A percentile compares a stretch with the other conserved stretches of the same genome.
Conservation (phyloP, 495 filamentous ascomycete species). For the Trypethelium eluteriae region DNA sequence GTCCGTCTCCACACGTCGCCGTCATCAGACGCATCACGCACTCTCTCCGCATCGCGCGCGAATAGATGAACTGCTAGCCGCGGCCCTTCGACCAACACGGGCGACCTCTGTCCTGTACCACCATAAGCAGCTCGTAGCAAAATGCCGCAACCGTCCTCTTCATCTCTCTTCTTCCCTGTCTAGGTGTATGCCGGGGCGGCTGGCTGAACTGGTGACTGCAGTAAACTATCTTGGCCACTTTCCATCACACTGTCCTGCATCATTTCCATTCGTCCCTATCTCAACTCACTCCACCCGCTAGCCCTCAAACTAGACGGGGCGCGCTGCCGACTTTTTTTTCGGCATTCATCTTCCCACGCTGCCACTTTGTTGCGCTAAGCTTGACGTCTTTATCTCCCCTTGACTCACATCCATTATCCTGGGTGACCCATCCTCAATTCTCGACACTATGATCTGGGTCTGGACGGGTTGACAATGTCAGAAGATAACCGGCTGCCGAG, state of each 20-base stretch:
- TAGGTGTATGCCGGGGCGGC: neutral
- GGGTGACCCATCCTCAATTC: neutral
- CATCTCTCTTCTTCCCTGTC: neutral
- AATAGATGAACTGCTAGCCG: neutral
- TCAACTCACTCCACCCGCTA: neutral
- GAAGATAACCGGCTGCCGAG: neutral
- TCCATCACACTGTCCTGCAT: neutral
- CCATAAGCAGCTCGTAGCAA: neutral
- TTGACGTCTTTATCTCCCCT: neutral
- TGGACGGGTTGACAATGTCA: neutral
- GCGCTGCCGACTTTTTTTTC: neutral
- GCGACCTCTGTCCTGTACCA: neutral
- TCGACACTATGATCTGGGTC: neutral
- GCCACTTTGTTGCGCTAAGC: neutral
- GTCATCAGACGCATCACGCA: neutral
- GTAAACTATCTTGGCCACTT: neutral
- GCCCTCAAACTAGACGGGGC: neutral
- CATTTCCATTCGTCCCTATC: constrained; percentile 9
- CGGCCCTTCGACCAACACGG: neutral
- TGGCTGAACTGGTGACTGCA: neutral
- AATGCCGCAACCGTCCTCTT: constrained; percentile 2
- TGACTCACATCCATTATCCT: neutral
- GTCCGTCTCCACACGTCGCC: neutral
- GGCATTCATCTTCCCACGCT: neutral
- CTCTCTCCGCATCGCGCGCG: constrained; percentile 4